Base-by-base conservation (phyloP, 1,284 basidiomycete genomes). In the Pseudozyma thailandica region DNA sequence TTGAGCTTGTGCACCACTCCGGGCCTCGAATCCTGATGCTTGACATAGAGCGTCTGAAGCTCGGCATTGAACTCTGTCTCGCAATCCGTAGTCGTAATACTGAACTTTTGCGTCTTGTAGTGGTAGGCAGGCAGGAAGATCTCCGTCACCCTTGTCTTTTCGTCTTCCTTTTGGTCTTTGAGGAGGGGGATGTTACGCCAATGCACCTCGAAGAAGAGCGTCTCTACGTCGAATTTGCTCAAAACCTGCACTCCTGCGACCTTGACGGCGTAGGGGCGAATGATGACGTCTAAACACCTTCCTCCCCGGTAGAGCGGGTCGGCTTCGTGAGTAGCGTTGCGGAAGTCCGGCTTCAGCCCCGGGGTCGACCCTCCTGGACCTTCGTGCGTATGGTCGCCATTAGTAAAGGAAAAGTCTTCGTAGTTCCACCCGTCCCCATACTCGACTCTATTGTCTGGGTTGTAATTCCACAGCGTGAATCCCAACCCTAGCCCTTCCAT, bases 361-460 rank as follows among this genome's bases (percentile, higher is more conserved):
- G 9, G 18, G 20, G 39, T 43, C 9, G 26, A 31, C 0, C 39
- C 54, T 16, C 25, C 28, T 16, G 44, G 31, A 9, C 63, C 61
- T 12, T 43, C 48, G 10, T 56, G 54, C 12, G 12, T 9, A 15
- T 30, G 18, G 64, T 90, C 91, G 86, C 92, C 95, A 90, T 92
- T 95, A 4, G 92, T 93, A 82, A 83, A 63, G 41, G 66, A 72
- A 49, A 82, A 83, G 57, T 83, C 81, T 60, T 98, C 94, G 43
- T 90, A 92, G 80, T 96, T 97, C 95, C 95, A 98, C 64, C 89
- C 86, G 82, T 98, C 94, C 13, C 95, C 96, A 21, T 85, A 80
- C 20, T 84, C 80, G 75, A 95, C 92, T 37, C 88, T 87, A 83
- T 97, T 97, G 51, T 87, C 86, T 0, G 94, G 92, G 79, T 97